phyloP scores from a whole-genome alignment of 2,329 filamentous ascomycete genomes.

The Diaporthe batatas region DNA sequence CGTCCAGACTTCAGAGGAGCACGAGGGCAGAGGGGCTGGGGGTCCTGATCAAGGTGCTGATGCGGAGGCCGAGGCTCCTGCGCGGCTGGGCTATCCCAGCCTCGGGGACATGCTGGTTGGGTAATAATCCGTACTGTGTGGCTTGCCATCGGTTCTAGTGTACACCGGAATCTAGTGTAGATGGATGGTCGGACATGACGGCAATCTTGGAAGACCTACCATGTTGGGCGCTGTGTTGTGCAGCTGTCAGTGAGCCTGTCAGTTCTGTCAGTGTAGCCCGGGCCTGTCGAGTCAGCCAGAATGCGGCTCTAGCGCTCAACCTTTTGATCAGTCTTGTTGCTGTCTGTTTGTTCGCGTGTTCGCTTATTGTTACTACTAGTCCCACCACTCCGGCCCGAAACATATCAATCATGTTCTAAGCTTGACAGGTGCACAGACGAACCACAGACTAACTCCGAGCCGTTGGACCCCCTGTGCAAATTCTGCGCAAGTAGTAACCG shows the following conservation, averaged over 20 bases:
- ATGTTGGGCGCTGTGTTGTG: neutral
- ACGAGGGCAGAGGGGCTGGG: neutral
- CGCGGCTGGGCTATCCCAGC: slow-evolving; percentile 15
- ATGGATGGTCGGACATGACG: neutral
- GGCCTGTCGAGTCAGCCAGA: neutral
- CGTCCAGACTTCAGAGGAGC: neutral
- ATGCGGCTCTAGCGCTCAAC: neutral
- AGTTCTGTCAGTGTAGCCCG: neutral
- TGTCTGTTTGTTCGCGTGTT: neutral
- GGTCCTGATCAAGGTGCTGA: neutral
- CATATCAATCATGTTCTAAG: too few species aligned
- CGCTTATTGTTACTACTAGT: too few species aligned
- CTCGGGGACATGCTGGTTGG: slow-evolving; percentile 16
- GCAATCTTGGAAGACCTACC: neutral
- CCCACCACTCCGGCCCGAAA: neutral
- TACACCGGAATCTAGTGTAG: too few species aligned
- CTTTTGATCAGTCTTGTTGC: neutral
- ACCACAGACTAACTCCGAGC: slow-evolving; percentile 6
- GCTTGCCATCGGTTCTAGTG: neutral
- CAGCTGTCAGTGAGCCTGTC: slow-evolving; percentile 2
- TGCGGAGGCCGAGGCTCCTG: neutral
- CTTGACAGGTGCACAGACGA: slow-evolving; percentile 6
- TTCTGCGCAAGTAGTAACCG: slow-evolving; percentile 12
- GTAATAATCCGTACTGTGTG: too few species aligned
- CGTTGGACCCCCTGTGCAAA: slow-evolving; percentile 11